These are phyloP conservation scores for Aspergillus incahuasiensis DNA, from an alignment of 495 filamentous ascomycete genomes.

Conservation along the genomic window DNA sequence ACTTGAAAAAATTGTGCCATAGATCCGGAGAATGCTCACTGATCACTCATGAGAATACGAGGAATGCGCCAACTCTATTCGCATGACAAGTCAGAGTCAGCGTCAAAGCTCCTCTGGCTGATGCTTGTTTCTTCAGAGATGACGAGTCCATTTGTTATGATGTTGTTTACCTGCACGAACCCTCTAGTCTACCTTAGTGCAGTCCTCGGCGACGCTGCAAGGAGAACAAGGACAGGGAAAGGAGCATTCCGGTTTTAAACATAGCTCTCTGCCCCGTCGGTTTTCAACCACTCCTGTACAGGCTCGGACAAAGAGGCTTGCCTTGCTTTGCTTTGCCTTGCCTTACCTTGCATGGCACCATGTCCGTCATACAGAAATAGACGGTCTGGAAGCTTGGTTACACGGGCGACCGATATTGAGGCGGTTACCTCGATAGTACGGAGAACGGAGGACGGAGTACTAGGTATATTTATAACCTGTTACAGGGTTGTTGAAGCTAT, in stretches of 20 bases:
- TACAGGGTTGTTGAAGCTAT: not conserved
- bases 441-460: too few species aligned
- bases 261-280: not conserved
- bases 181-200: not conserved
- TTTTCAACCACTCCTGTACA: not conserved
- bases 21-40: conserved; percentile 2
- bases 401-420: not conserved
- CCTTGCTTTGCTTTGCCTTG: too few species aligned
- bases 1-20: not conserved
- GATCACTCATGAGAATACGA: not conserved
- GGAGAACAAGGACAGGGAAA: not conserved
- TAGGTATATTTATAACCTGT: conserved; percentile 1
- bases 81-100: not conserved
- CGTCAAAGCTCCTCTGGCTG: not conserved
- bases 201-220: not conserved
- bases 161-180: not conserved
- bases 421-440: not conserved
- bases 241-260: not conserved
- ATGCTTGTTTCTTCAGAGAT: conserved; percentile 7
- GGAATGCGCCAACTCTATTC: conserved; percentile 9
- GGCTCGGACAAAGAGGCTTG: not conserved
- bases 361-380: not conserved
- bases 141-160: not conserved
- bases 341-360: not conserved
- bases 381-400: not conserved